Evolutionary conservation across 345 rosid species (phyloP), one percentile per base, ranked within the genome.

Genomic region (Populus euphratica): DNA sequence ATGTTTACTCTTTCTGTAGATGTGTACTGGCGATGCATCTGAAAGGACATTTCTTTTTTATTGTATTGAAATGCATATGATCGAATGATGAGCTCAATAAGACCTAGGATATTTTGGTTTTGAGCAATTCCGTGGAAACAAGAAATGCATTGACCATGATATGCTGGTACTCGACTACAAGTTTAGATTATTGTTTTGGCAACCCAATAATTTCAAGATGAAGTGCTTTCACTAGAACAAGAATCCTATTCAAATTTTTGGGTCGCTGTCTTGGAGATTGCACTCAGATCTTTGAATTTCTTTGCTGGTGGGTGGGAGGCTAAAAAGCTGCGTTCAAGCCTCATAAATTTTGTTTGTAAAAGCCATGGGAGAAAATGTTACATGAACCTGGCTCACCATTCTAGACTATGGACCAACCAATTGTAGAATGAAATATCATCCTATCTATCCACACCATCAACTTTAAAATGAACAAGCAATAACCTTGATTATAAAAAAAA

Each of bases 211-310:
- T 56, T 35, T 56, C 49, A n/a, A 39, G 21, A 10, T 35, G 49
- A 50, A 66, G 36, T 66, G 44, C 69, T 66, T 31, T 17, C 18
- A 12, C 13, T 35, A 6, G 39, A 16, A 7, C 14, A 38, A 18
- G 38, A 66, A 27, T 66, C 36, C 38, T 6, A 10, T 36, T 73
- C 18, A 14, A 70, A 44, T 70, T 7, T 23, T 5, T 25, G 44
- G 73, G 73, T 39, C 12, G 9, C 20, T 44, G 44, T 70, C 14
- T 70, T 70, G 73, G 56, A 70, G 61, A 70, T 23, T 70, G 59
- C 33, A 8, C 20, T 25, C 73, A 70, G n/a, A 64, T 38, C 23
- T 35, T 50, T 73, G 41, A 38, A 35, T 29, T 36, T 10, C 14
- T 18, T 17, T 17, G 76, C 27, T 73, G 38, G 31, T 20, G 5